Evolutionary conservation across 2,329 filamentous ascomycete genomes (phyloP), one percentile per base, ranked within the genome.

Genomic region (Botryotinia calthae): DNA sequence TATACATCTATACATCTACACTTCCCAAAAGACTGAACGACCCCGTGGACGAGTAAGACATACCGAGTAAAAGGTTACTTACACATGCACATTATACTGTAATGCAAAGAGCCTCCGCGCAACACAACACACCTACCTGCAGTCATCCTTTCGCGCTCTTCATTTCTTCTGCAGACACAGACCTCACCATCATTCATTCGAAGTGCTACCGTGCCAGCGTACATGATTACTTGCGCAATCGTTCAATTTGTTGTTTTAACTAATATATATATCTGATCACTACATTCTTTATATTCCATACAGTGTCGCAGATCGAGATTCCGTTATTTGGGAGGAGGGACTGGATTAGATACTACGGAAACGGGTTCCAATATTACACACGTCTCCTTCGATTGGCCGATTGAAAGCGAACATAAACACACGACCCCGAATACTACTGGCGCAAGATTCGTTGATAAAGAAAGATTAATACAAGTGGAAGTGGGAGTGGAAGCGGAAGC

Each of bases 81-180:
- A 16, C 65, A 31, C 40, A 67, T 28, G 31, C 46, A 54, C 42
- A 31, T 20, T 25, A n/a, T 42, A 54, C n/a, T 14, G 22, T n/a
- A 67, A 40, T 37, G 51, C 14, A 56, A 42, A 56, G 65, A 56
- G 65, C 65, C 65, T 54, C 48, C 56, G 48, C 65, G 65, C 48
- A 40, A 67, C 65, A n/a, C 65, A 68, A 62, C 59, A 20, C n/a
- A 28, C 16, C n/a, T 31, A 18, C n/a, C 51, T 56, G 51, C 51
- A 42, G 65, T 58, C 28, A 68, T 56, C 65, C 25, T 58, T 44
- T 31, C 65, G 48, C 65, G 34, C 12, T 44, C 48, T 31, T 56
- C 34, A 56, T 68, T 56, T 68, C 65, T 56, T 34, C n/a, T 42
- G 28, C 25, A 54, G 44, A 54, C 46, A 51, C 64, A 56, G 65